A percentile compares a stretch with the other conserved stretches of the same genome.
Conservation (phyloP, 306 rosid species). For the Cicer yamashitae region DNA sequence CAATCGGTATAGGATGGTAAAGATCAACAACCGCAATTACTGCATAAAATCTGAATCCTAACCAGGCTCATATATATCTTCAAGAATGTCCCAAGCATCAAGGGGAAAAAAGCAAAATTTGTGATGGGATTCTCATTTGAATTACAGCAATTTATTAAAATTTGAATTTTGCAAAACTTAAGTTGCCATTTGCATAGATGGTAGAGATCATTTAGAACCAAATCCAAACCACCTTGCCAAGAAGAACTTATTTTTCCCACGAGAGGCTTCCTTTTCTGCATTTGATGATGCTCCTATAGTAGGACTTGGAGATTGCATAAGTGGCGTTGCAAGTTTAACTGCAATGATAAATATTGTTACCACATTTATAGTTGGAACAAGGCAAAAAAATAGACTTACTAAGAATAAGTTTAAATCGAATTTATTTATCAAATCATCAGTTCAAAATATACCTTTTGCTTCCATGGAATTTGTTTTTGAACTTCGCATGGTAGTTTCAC, state of each 20-base stretch:
- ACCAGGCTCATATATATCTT: slow-evolving; percentile 11
- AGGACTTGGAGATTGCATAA: slow-evolving; percentile 49
- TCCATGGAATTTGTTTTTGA: slow-evolving; percentile 53
- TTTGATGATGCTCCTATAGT: slow-evolving; percentile 38
- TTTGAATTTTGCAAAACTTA: slow-evolving; percentile 37
- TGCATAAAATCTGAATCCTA: background rate
- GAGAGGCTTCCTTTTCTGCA: slow-evolving; percentile 52
- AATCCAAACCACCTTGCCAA: slow-evolving; percentile 87
- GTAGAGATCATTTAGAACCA: slow-evolving; percentile 62
- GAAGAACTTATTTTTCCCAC: slow-evolving; percentile 74
- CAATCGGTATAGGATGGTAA: background rate
- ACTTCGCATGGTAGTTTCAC: slow-evolving; percentile 42
- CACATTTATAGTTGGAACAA: slow-evolving; percentile 35
- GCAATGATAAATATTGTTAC: slow-evolving; percentile 48
- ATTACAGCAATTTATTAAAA: background rate
- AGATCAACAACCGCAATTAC: background rate
- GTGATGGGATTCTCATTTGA: background rate
- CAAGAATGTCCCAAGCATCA: slow-evolving; percentile 35
- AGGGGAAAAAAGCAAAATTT: background rate
- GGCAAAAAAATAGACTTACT: background rate
- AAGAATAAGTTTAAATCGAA: slow-evolving; percentile 5
- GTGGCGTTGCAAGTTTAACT: slow-evolving; percentile 58
- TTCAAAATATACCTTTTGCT: slow-evolving; percentile 41
- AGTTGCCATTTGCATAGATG: slow-evolving; percentile 29
- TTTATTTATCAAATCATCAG: background rate